phyloP scores from a whole-genome alignment of 768 basidiomycete species.

The Infundibulicybe gibba region DNA sequence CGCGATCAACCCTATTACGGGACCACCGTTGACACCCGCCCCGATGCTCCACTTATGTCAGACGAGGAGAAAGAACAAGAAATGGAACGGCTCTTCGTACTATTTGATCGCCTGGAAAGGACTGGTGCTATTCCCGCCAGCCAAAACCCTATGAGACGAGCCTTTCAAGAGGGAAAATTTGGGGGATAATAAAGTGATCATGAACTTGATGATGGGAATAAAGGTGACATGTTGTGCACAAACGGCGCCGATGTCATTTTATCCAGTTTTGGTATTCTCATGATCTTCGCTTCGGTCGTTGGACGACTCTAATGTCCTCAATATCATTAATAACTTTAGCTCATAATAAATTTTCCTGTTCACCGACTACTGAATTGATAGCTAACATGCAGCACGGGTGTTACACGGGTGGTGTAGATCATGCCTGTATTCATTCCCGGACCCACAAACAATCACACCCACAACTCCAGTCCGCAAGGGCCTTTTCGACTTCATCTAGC shows the following conservation, averaged over 20 bases:
- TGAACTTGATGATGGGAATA: not conserved
- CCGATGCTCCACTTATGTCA: constrained; percentile 63
- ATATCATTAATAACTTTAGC: no score
- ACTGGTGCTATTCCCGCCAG: constrained; percentile 62
- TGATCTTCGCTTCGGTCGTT: no score
- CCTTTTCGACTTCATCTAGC: constrained; percentile 28
- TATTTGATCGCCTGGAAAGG: constrained; percentile 87
- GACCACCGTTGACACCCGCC: constrained; percentile 42
- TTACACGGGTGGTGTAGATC: no score
- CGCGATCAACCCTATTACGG: constrained; percentile 87
- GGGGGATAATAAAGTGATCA: not conserved
- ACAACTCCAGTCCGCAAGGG: constrained; percentile 25
- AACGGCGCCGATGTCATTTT: no score
- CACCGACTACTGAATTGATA: no score
- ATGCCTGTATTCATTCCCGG: no score
- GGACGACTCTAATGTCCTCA: no score
- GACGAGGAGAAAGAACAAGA: constrained; percentile 95
- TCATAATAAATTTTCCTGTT: no score
- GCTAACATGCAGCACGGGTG: no score
- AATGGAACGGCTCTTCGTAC: constrained; percentile 85
- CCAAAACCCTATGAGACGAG: constrained; percentile 73
- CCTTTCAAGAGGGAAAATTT: constrained; percentile 36
- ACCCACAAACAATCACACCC: no score
- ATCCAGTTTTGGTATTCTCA: no score
- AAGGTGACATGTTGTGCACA: no score